Evolutionary conservation across 2,329 filamentous ascomycete genomes (phyloP).

Genomic region (Colletotrichum eleusines): DNA sequence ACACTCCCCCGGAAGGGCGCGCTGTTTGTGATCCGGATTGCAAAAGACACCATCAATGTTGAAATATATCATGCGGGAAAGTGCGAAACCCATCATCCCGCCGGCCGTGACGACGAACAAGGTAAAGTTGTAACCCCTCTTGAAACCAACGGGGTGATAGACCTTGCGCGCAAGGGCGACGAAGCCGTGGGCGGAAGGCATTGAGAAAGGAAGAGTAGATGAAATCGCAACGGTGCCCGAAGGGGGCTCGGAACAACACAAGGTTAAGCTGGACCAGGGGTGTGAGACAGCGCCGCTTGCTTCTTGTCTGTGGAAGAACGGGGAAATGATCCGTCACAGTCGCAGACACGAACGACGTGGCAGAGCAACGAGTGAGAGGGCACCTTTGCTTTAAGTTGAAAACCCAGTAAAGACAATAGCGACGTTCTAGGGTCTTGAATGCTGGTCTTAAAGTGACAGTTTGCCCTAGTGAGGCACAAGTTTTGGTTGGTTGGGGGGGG

Average conservation of each 20-base stretch:
- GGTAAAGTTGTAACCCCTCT: constrained; percentile 67
- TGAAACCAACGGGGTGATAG: constrained; percentile 65
- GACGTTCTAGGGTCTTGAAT: constrained; percentile 3
- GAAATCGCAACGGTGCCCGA: constrained; percentile 7
- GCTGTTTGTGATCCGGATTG: constrained; percentile 40
- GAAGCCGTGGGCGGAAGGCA: constrained; percentile 42
- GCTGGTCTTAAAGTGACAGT: neutral
- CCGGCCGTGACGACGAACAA: constrained; percentile 64
- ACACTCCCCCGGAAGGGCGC: constrained; percentile 53
- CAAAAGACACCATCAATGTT: constrained; percentile 55
- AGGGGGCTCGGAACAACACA: neutral
- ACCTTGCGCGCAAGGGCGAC: constrained; percentile 46
- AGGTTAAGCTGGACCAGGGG: neutral
- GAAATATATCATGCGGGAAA: constrained; percentile 63
- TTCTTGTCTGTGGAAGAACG: constrained; percentile 32
- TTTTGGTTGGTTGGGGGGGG: too few species aligned
- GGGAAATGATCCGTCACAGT: constrained; percentile 1
- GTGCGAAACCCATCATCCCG: constrained; percentile 59
- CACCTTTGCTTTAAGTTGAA: constrained; percentile 7
- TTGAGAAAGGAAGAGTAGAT: constrained; percentile 13
- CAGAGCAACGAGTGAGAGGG: neutral
- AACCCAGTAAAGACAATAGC: neutral
- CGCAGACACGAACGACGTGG: neutral
- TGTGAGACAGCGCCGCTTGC: constrained; percentile 26
- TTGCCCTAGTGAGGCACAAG: constrained; percentile 1